Conservation (phyloP, 1,284 basidiomycete genomes). For the Lignosus rhinocerotis region DNA sequence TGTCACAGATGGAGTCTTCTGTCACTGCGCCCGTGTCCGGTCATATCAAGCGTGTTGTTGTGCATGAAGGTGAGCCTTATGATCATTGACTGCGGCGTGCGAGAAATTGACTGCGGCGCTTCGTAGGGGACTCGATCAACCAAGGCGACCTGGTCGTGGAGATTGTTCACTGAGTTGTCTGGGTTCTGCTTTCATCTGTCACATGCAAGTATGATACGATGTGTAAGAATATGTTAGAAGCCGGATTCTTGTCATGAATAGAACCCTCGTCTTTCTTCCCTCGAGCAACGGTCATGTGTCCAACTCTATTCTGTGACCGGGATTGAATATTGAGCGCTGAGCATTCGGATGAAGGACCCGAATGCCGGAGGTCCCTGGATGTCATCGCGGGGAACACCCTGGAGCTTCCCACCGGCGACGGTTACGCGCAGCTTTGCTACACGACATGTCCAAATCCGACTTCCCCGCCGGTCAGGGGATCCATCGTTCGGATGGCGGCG, state of each 20-base stretch:
- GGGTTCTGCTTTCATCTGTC: background rate
- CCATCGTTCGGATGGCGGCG: constrained; percentile 7
- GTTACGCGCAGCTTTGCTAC: background rate
- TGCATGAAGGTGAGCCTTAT: constrained; percentile 69
- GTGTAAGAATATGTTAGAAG: constrained; percentile 28
- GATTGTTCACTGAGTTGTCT: constrained; percentile 62
- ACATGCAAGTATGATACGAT: constrained; percentile 10
- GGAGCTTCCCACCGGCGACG: constrained; percentile 3
- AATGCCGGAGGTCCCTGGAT: constrained; percentile 12
- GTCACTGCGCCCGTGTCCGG: constrained; percentile 95
- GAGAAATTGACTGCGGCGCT: constrained; percentile 13
- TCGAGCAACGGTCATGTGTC: constrained; percentile 13
- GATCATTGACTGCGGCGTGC: background rate
- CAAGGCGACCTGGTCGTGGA: constrained; percentile 87
- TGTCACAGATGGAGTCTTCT: constrained; percentile 87
- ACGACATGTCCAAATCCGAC: background rate
- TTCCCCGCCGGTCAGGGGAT: constrained; percentile 7
- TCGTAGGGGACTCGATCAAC: constrained; percentile 82
- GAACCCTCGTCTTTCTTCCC: constrained; percentile 3
- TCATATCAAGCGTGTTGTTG: constrained; percentile 89
- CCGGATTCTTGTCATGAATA: constrained; percentile 11
- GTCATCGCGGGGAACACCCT: background rate
- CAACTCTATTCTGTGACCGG: background rate
- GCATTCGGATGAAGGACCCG: constrained; percentile 14
- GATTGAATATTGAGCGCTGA: no score